Conservation (phyloP, 148 eudicot species). For the Dianthus caryophyllus region DNA sequence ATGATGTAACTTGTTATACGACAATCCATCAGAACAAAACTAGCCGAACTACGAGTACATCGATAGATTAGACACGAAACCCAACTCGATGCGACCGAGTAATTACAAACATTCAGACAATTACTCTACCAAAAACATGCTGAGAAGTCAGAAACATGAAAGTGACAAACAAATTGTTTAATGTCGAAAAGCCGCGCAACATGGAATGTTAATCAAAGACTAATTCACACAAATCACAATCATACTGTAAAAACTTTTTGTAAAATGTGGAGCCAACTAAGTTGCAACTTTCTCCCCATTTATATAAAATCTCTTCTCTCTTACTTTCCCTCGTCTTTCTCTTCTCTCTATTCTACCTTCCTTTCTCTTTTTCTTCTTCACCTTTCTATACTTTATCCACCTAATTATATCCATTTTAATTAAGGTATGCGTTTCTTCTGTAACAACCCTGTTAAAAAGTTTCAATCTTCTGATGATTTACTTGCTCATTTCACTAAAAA, state of each 20-base stretch:
- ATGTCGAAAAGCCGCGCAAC: slow-evolving; percentile 6
- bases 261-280: slow-evolving; percentile 6
- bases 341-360: not conserved
- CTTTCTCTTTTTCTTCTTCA: not conserved
- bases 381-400: not conserved
- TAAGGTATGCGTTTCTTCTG: slow-evolving; percentile 10
- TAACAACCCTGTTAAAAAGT: not conserved
- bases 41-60: no score
- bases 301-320: not conserved
- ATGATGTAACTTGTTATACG: no score
- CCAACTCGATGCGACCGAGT: no score
- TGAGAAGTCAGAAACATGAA: no score
- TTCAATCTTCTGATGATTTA: not conserved
- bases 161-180: not conserved
- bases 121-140: no score
- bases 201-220: not conserved
- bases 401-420: slow-evolving; percentile 9
- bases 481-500: not conserved
- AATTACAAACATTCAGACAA: no score
- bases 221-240: no score
- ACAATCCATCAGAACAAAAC: no score
- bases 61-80: no score
- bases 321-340: slow-evolving; percentile 3
- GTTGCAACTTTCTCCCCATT: slow-evolving; percentile 9
- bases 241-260: no score